Conservation (phyloP, 1,139 yeast species). For the Pneumocystis oryctolagi region DNA sequence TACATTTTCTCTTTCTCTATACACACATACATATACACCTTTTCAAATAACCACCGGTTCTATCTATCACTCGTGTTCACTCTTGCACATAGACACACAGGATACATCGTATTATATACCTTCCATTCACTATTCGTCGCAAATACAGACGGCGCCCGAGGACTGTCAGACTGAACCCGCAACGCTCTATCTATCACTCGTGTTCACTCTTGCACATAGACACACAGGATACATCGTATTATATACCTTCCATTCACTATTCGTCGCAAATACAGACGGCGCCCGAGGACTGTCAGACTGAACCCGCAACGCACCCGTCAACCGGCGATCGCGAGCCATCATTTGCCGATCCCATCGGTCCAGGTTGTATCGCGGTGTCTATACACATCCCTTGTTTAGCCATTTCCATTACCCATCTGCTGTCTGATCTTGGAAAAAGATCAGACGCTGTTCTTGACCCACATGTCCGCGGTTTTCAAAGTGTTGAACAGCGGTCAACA, state of each 20-base stretch:
- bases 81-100: no score
- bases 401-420: no score
- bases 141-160: not conserved
- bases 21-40: no score
- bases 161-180: not conserved
- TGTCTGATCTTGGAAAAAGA: no score
- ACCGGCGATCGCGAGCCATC: slow-evolving; percentile 11
- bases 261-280: not conserved
- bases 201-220: no score
- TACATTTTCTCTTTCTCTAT: no score
- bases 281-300: not conserved
- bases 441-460: not conserved
- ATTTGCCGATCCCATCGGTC: slow-evolving; percentile 11
- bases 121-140: not conserved
- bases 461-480: slow-evolving; percentile 8
- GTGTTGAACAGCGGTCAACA: slow-evolving; percentile 8
- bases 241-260: not conserved
- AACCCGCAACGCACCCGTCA: slow-evolving; percentile 7
- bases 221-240: no score
- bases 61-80: no score
- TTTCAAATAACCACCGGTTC: not conserved
- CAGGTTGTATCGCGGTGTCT: slow-evolving; percentile 7
- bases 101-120: no score
- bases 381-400: no score
- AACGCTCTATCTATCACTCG: no score